Base-by-base conservation (phyloP, 1,284 basidiomycete genomes). In the Cryptococcus sp. region DNA sequence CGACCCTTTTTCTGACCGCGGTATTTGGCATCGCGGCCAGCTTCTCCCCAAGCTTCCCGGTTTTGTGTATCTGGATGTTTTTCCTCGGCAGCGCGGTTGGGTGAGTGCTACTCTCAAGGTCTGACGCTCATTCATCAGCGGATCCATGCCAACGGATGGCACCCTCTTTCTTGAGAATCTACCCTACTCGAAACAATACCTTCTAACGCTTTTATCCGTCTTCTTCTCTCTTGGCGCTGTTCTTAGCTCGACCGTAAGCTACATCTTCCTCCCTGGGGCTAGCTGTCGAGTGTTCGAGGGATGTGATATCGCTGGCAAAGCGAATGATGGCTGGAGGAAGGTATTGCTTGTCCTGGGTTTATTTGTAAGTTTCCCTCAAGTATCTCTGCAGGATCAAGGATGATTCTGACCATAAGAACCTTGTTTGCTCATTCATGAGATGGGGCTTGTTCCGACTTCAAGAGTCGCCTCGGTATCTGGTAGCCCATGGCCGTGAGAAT, bases 101-200 rank as follows among this genome's bases (percentile, higher is more conserved):
- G 74, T 76, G 40, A 61, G 70, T 59, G 0, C 7, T 54, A 14
- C 39, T 32, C 22, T 23, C 3, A 25, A 18, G 14, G 19, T 34
- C 4, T 23, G n/a, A 25, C 4, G 18, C 24, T 13, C 16, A 41
- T 23, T 16, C n/a, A 22, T 4, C 50, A 73, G 71, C 11, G 72
- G 90, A 10, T 92, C 88, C 1, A 94, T 97, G 91, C 94, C 93
- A 0, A 97, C 92, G 0, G 93, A 98, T 64, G 93, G 93, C 2
- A 96, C 91, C 0, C 82, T 96, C 4, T 83, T 98, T 47, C 80
- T 97, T 3, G 94, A 98, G 71, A 92, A 96, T 64, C 85, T 97
- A 76, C 94, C 94, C 0, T 84, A 86, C 61, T 82, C 83, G 18
- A 92, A 92, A 63, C 86, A 93, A 66, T 93, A 93, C 70, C 83